phyloP scores from a whole-genome alignment of 176 grass and related monocot genomes.

The Cenchrus fungigraminus region DNA sequence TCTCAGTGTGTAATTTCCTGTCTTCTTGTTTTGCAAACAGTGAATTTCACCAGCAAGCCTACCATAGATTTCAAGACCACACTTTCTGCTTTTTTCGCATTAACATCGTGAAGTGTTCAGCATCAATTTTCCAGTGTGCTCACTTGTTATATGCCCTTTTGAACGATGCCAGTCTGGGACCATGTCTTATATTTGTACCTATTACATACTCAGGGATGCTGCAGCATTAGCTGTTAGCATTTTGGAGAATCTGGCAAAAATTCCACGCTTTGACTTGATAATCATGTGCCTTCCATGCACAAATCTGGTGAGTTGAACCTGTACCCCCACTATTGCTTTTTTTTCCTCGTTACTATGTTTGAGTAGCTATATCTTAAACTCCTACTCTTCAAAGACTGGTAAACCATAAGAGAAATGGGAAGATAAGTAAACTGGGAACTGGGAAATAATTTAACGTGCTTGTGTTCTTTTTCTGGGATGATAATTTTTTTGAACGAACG shows the following conservation, averaged over 20 bases:
- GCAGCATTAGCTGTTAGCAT: constrained; percentile 66
- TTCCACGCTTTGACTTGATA: constrained; percentile 96
- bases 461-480: background rate
- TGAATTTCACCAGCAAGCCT: constrained; percentile 68
- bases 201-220: constrained; percentile 69
- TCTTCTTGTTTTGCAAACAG: constrained; percentile 56
- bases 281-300: constrained; percentile 84
- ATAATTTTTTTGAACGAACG: background rate
- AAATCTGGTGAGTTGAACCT: constrained; percentile 67
- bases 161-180: background rate
- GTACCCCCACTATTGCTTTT: background rate
- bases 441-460: background rate
- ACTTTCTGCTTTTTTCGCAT: constrained; percentile 76
- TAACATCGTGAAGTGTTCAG: constrained; percentile 79
- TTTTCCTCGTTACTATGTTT: background rate
- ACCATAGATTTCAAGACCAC: constrained; percentile 89
- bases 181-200: background rate
- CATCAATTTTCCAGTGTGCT: constrained; percentile 70
- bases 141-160: constrained; percentile 33
- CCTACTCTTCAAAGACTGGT: background rate
- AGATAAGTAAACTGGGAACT: background rate
- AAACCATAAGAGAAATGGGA: background rate
- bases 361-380: background rate
- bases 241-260: constrained; percentile 85
- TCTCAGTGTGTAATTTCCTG: constrained; percentile 5